These are phyloP conservation scores for Linum tenue DNA, from an alignment of 345 rosid species.

Conservation along the genomic window DNA sequence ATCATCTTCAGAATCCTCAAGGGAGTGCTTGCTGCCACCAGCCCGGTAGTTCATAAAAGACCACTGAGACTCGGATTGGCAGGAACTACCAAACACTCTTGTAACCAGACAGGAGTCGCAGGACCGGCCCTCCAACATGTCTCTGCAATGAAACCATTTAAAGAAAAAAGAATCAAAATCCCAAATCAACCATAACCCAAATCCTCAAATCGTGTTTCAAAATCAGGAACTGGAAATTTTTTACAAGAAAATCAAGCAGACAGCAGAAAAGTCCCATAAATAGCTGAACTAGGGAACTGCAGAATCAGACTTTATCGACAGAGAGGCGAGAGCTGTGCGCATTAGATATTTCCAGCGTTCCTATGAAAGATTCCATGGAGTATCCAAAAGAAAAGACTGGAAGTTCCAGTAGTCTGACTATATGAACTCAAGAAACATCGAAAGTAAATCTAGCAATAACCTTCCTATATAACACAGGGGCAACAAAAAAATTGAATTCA, in stretches of 20 bases:
- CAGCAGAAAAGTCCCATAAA: slow-evolving; percentile 1
- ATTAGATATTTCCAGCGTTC: background rate
- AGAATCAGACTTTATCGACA: background rate
- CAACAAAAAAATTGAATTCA: slow-evolving; percentile 4
- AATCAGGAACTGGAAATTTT: background rate
- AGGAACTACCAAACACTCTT: slow-evolving; percentile 57
- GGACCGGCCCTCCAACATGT: slow-evolving; percentile 72
- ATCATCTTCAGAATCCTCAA: slow-evolving; percentile 27
- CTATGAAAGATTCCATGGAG: slow-evolving; percentile 10
- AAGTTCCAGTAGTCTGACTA: background rate
- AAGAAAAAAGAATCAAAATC: slow-evolving; percentile 2
- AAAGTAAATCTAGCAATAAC: background rate
- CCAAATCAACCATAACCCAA: slow-evolving; percentile 8
- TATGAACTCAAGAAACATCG: slow-evolving; percentile 2
- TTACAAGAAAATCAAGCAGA: background rate
- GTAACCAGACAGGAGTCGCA: slow-evolving; percentile 38
- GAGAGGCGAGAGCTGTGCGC: background rate
- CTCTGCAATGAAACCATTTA: slow-evolving; percentile 19
- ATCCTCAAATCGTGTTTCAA: background rate
- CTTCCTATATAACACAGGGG: background rate
- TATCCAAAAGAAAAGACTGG: background rate
- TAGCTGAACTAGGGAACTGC: background rate
- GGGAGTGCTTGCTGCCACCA: slow-evolving; percentile 41
- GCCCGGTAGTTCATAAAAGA: slow-evolving; percentile 38
- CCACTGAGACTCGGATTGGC: slow-evolving; percentile 58